Conservation (phyloP, 108 stramenopile genomes). For the Skeletonema costatum region DNA sequence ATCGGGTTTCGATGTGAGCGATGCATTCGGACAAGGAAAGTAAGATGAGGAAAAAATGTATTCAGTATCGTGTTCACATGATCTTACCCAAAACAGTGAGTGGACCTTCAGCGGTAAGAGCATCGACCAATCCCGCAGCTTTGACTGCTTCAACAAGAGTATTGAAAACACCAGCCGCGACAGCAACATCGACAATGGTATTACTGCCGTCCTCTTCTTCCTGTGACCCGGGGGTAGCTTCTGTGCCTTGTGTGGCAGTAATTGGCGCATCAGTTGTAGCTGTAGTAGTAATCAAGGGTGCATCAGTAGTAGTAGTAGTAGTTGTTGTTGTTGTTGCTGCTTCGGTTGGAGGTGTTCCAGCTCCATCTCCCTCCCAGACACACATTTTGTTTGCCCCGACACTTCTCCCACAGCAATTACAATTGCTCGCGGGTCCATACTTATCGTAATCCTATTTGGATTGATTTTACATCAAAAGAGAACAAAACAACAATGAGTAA, state of each 20-base stretch:
- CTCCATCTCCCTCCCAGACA: not conserved
- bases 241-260: not conserved
- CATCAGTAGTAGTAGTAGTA: not conserved
- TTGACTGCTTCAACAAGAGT: constrained; percentile 37
- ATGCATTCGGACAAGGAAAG: not conserved
- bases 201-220: not conserved
- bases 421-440: not conserved
- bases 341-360: not conserved
- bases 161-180: constrained; percentile 28
- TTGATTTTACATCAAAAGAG: not conserved
- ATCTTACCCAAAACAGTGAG: constrained; percentile 37
- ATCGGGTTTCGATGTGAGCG: not conserved
- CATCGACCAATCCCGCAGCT: constrained; percentile 41
- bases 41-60: not conserved
- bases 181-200: constrained; percentile 42
- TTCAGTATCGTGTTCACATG: no score
- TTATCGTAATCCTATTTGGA: not conserved
- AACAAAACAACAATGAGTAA: not conserved
- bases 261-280: not conserved
- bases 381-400: constrained; percentile 17
- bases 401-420: constrained; percentile 12
- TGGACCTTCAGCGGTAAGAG: constrained; percentile 32
- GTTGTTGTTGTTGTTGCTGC: not conserved
- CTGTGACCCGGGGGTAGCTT: not conserved
- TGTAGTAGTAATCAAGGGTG: not conserved